These are phyloP conservation scores for Terfezia boudieri DNA, from an alignment of 495 filamentous ascomycete genomes.

Conservation along the genomic window DNA sequence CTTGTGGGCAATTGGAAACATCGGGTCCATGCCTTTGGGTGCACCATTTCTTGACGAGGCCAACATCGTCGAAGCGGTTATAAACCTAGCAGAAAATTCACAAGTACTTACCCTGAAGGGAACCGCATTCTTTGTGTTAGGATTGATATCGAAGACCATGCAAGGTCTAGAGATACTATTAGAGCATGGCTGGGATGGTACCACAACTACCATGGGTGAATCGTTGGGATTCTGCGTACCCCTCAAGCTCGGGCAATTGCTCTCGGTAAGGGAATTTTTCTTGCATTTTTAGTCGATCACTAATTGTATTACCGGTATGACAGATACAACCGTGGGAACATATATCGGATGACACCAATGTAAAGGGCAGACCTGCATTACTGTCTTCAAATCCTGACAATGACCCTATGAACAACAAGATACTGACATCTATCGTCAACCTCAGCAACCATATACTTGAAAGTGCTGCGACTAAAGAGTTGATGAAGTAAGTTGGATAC, in stretches of 20 bases:
- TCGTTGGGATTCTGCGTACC: constrained; percentile 77
- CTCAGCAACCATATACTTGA: constrained; percentile 19
- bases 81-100: constrained; percentile 65
- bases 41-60: constrained; percentile 75
- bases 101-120: constrained; percentile 80
- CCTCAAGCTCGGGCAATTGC: constrained; percentile 48
- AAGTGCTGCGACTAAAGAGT: constrained; percentile 17
- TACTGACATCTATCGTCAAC: constrained; percentile 17
- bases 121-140: constrained; percentile 88
- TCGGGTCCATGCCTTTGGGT: constrained; percentile 93
- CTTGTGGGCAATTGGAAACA: constrained; percentile 93
- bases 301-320: background rate
- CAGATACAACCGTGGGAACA: constrained; percentile 17
- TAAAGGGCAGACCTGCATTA: constrained; percentile 10
- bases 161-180: constrained; percentile 79
- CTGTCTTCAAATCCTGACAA: constrained; percentile 14
- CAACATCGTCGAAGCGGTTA: constrained; percentile 64
- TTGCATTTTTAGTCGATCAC: background rate
- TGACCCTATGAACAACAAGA: constrained; percentile 17
- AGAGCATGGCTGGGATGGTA: constrained; percentile 77
- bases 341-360: constrained; percentile 16
- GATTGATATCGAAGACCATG: constrained; percentile 72
- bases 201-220: constrained; percentile 58
- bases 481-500: constrained; percentile 14
- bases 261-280: constrained; percentile 24